phyloP scores from a whole-genome alignment of 179 eudicot genomes.

The Patellifolia procumbens region DNA sequence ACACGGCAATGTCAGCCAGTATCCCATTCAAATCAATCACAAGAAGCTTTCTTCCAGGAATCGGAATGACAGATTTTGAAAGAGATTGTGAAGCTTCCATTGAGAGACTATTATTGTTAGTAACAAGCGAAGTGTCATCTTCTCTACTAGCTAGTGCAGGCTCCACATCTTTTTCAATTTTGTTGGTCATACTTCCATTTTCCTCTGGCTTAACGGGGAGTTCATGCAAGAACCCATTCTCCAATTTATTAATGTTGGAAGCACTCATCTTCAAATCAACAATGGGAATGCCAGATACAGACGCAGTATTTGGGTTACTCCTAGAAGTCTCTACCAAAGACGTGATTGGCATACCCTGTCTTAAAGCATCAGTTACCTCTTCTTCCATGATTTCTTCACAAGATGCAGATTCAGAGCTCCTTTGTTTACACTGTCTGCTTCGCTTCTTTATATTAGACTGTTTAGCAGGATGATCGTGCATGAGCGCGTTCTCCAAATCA shows the following conservation, averaged over 20 bases:
- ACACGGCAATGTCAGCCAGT: slow-evolving; percentile 56
- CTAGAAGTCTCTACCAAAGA: no score
- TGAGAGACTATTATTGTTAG: slow-evolving; percentile 3
- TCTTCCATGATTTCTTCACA: background rate
- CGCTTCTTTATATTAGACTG: no score
- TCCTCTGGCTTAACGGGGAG: slow-evolving; percentile 5
- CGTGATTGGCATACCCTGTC: background rate
- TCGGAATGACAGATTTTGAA: slow-evolving; percentile 16
- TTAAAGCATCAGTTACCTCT: background rate
- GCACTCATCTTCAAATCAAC: background rate
- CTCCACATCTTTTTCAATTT: slow-evolving; percentile 17
- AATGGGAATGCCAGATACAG: background rate
- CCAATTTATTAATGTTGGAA: background rate
- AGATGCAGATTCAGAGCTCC: background rate
- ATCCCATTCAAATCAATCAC: slow-evolving; percentile 84
- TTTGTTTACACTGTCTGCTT: slow-evolving; percentile 13
- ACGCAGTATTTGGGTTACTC: background rate
- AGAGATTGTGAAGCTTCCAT: slow-evolving; percentile 12
- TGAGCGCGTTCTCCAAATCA: no score
- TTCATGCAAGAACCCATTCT: background rate
- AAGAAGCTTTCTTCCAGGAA: slow-evolving; percentile 58
- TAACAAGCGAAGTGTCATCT: slow-evolving; percentile 18
- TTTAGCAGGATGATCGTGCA: no score
- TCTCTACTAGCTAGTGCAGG: slow-evolving; percentile 8
- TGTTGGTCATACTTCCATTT: slow-evolving; percentile 2